These are phyloP conservation scores for Samsoniella hepiali DNA, from an alignment of 2,329 filamentous ascomycete genomes.

Conservation along the genomic window DNA sequence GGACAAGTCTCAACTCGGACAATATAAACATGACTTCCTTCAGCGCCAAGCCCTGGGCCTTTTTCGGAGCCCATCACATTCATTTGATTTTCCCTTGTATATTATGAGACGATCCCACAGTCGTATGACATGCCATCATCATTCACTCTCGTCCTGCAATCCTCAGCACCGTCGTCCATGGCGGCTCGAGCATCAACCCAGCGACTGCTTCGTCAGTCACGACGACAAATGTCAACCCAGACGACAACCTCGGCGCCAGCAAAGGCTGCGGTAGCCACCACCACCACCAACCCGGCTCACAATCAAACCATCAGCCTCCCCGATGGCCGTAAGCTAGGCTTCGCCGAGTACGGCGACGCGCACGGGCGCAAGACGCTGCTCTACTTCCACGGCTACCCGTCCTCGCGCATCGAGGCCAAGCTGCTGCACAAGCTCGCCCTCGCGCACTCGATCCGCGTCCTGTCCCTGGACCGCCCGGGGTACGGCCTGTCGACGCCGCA, in stretches of 20 bases:
- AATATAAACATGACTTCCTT: background rate
- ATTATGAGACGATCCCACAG: background rate
- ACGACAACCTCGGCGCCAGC: background rate
- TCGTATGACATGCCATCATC: background rate
- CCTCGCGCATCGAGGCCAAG: conserved; percentile 37
- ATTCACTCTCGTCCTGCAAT: background rate
- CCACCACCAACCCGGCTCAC: background rate
- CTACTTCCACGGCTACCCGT: conserved; percentile 43
- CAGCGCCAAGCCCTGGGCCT: too few relatives aligned
- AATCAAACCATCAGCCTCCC: conserved; percentile 34
- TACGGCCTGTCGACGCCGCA: conserved; percentile 39
- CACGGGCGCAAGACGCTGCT: conserved; percentile 32
- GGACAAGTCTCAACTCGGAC: background rate
- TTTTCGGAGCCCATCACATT: background rate
- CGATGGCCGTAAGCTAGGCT: conserved; percentile 40
- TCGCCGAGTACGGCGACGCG: conserved; percentile 36
- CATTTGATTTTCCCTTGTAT: background rate
- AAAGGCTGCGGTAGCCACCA: background rate
- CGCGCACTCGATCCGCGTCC: conserved; percentile 30
- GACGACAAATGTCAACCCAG: background rate
- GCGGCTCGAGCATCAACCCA: background rate
- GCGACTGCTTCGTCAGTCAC: conserved; percentile 2
- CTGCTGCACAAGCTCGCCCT: conserved; percentile 27
- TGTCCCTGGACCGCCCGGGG: conserved; percentile 42
- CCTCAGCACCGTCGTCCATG: background rate